A percentile compares a stretch with the other conserved stretches of the same genome.
These are phyloP conservation scores for Colletotrichum musicola DNA, from an alignment of 2,329 filamentous ascomycete genomes.

Conservation along the genomic window DNA sequence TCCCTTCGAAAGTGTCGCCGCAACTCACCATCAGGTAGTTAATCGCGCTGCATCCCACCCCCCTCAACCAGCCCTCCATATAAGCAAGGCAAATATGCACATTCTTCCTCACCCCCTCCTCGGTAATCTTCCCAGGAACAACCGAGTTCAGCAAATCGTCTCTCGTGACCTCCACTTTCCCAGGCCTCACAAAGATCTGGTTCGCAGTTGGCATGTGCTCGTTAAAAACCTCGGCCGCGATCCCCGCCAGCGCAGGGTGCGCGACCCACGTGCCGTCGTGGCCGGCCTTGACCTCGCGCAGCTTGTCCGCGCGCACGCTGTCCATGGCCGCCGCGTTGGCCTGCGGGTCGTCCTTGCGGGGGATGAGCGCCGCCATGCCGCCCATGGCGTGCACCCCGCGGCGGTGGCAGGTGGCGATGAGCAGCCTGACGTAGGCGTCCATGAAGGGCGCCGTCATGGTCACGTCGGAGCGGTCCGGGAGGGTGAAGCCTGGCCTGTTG, in stretches of 20 bases:
- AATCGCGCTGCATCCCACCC: conserved; percentile 91
- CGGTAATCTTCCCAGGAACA: conserved; percentile 85
- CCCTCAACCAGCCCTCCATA: conserved; percentile 93
- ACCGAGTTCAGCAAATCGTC: conserved; percentile 94
- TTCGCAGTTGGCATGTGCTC: conserved; percentile 94
- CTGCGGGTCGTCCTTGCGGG: conserved; percentile 86
- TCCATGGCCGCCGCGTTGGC: conserved; percentile 92
- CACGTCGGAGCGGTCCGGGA: conserved; percentile 85
- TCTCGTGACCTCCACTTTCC: conserved; percentile 77
- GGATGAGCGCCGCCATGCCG: conserved; percentile 93
- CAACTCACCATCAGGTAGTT: conserved; percentile 81
- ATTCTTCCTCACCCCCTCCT: conserved; percentile 91
- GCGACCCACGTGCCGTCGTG: conserved; percentile 94
- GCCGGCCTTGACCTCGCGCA: conserved; percentile 87
- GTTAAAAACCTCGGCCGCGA: conserved; percentile 90
- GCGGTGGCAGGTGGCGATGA: conserved; percentile 92
- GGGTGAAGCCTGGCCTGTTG: conserved; percentile 85
- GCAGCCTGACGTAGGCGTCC: conserved; percentile 86
- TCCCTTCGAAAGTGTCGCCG: not conserved
- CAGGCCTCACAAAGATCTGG: conserved; percentile 84
- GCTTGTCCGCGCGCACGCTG: conserved; percentile 85
- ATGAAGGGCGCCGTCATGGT: conserved; percentile 96
- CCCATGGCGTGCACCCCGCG: conserved; percentile 93
- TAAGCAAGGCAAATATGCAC: conserved; percentile 89
- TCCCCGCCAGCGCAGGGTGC: conserved; percentile 84